phyloP scores from a whole-genome alignment of 2,329 filamentous ascomycete genomes.

The Orbilia ellipsospora region DNA sequence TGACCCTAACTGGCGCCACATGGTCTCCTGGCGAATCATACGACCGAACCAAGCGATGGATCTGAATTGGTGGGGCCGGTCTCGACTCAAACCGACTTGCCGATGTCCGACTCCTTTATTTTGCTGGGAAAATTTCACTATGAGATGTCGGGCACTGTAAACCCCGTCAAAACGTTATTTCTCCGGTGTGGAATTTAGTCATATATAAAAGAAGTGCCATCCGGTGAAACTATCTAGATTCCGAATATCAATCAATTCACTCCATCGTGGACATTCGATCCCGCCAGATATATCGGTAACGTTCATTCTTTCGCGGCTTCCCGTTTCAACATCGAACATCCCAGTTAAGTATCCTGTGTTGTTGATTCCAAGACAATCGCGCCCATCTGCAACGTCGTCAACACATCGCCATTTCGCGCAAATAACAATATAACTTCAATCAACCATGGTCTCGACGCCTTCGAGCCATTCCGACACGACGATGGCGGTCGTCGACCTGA shows the following conservation, averaged over 20 bases:
- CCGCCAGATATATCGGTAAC: not conserved
- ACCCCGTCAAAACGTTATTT: no score
- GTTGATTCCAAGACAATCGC: slow-evolving; percentile 10
- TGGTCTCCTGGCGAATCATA: slow-evolving; percentile 15
- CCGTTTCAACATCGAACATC: slow-evolving; percentile 13
- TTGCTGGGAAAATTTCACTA: slow-evolving; percentile 13
- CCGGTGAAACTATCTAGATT: not conserved
- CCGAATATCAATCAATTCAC: no score
- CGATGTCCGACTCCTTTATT: slow-evolving; percentile 31
- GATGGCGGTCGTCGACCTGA: slow-evolving; percentile 19
- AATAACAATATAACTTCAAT: not conserved
- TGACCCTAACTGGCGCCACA: slow-evolving; percentile 7
- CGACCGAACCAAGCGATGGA: not conserved
- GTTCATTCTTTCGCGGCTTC: slow-evolving; percentile 4
- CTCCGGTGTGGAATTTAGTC: slow-evolving; percentile 3
- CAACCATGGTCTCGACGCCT: slow-evolving; percentile 35
- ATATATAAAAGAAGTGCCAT: slow-evolving; percentile 16
- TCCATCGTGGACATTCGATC: not conserved
- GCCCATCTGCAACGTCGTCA: slow-evolving; percentile 6
- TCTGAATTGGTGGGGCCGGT: slow-evolving; percentile 9
- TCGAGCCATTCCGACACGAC: slow-evolving; percentile 35
- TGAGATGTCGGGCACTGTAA: not conserved
- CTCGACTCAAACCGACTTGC: slow-evolving; percentile 12
- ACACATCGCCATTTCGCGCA: slow-evolving; percentile 9
- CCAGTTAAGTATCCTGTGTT: not conserved